Conservation (phyloP, 805 yeast species). For the Pichia ethanolica region DNA sequence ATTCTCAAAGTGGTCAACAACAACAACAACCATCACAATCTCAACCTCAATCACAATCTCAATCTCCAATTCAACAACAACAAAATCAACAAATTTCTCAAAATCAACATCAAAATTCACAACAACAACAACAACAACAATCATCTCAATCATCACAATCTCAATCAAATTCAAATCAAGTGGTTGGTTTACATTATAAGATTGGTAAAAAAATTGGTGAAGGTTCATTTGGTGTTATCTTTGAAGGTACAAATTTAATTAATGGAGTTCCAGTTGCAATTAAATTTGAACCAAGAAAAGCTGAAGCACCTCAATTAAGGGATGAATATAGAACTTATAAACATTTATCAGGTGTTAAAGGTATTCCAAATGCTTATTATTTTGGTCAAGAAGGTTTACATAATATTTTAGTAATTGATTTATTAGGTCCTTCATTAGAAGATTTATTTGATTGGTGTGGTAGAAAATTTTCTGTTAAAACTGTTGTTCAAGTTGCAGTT, state of each 20-base stretch:
- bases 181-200: conserved; percentile 92
- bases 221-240: conserved; percentile 96
- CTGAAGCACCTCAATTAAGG: conserved; percentile 94
- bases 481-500: conserved; percentile 88
- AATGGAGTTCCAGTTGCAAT: conserved; percentile 93
- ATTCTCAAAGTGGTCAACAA: conserved; percentile 17
- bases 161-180: conserved; percentile 33
- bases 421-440: conserved; percentile 91
- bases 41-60: not conserved
- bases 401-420: conserved; percentile 87
- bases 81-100: conserved; percentile 7
- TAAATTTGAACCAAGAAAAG: conserved; percentile 92
- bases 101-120: not conserved
- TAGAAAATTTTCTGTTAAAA: conserved; percentile 76
- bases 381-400: conserved; percentile 98
- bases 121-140: conserved; percentile 30
- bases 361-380: conserved; percentile 94
- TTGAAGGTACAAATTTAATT: conserved; percentile 89
- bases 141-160: conserved; percentile 1
- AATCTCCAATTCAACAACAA: not conserved
- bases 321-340: conserved; percentile 97
- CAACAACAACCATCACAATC: conserved; percentile 6
- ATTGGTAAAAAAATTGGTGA: conserved; percentile 98
- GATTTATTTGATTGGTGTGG: conserved; percentile 99
- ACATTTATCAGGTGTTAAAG: conserved; percentile 70